Percentiles rank a stretch among this genome's conserved stretches.
Conservation (phyloP, 106 monocot species). For the Acorus gramineus region DNA sequence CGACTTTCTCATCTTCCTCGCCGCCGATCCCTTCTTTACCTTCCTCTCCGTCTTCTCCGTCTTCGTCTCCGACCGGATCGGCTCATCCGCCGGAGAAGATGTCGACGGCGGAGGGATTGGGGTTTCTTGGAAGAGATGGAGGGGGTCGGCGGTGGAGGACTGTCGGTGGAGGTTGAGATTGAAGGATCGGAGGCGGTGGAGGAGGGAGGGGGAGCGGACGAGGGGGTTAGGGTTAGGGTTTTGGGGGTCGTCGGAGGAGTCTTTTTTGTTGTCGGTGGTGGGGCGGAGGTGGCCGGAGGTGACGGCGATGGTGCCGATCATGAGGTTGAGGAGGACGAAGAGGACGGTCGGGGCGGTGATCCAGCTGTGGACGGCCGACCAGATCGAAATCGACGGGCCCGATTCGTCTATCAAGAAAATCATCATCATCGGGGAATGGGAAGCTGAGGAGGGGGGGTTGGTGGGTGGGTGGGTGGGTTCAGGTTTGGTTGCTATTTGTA, state of each 20-base stretch:
- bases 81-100: not conserved
- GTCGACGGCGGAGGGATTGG: not conserved
- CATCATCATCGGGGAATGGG: too few species aligned
- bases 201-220: conserved; percentile 21
- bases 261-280: not conserved
- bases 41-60: not conserved
- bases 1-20: conserved; percentile 1
- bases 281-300: not conserved
- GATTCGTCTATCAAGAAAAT: conserved; percentile 12
- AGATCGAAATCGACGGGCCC: conserved; percentile 19
- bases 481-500: too few species aligned
- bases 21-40: conserved; percentile 13
- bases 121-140: not conserved
- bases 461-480: too few species aligned
- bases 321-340: conserved; percentile 83
- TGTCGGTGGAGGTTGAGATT: conserved; percentile 32
- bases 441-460: too few species aligned
- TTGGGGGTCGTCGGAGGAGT: not conserved
- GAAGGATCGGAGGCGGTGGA: conserved; percentile 54
- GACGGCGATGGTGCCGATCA: conserved; percentile 71
- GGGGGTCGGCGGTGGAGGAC: not conserved
- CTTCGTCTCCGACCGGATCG: not conserved
- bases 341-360: conserved; percentile 60
- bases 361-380: conserved; percentile 30
- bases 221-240: not conserved